Evolutionary conservation across 805 yeast species (phyloP), one percentile per base, ranked within the genome.

Genomic region (Metschnikowia gelsemii): DNA sequence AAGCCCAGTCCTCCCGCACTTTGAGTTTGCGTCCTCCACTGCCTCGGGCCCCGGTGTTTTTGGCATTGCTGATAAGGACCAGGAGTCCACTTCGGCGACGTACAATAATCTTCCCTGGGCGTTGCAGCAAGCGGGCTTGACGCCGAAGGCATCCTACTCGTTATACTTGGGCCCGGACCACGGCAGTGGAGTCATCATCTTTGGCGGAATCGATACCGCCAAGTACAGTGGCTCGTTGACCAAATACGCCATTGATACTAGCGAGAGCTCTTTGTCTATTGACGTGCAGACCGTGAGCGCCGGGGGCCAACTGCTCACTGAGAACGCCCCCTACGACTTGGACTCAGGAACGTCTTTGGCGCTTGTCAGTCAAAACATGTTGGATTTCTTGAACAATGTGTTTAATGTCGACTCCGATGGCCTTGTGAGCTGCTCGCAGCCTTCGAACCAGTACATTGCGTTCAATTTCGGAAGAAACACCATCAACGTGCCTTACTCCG

Each of bases 51-150:
- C 24, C 17, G 50, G 52, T 6, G 42, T 49, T 4, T 40, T 39
- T 19, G 52, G 47, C 5, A 38, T 46, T 17, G 50, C 36, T 9
- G 46, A 40, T 41, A 43, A 30, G 31, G 38, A 43, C 40, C 37
- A 32, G 27, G 46, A 40, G 33, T 37, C 47, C 8, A 19, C 42
- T 8, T 19, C 13, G 9, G 21, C 17, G 26, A 8, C 27, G 13
- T 33, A 40, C 38, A 22, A 40, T 38, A 87, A 87, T 60, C 64
- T 87, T 43, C 96, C 96, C 0, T 49, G 70, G 45, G 73, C 74
- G 45, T 61, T 87, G 67, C 79, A 72, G 38, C 55, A 66, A 24
- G 75, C 76, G 38, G 90, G 89, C 0, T 51, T 76, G 30, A 84
- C 80, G 42, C 53, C 71, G 32, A 71, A 73, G 36, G 69, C 70